Evolutionary conservation across 2,329 filamentous ascomycete genomes (phyloP), one percentile per base, ranked within the genome.

Genomic region (Nemania sp.): DNA sequence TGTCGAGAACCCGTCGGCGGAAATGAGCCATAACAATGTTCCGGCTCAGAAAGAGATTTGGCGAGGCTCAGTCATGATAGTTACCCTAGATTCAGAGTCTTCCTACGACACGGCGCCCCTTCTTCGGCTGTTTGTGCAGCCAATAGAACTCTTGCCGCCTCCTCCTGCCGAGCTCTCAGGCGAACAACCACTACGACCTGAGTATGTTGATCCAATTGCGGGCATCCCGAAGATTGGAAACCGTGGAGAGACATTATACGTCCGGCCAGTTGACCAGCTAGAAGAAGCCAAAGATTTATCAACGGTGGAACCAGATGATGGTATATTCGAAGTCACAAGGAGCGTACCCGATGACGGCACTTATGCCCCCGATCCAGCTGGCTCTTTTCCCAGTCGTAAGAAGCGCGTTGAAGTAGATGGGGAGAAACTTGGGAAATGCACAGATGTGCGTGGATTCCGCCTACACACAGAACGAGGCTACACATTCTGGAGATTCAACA

Each of bases 401-500:
- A 83, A 80, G 68, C 82, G 81, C 20, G 75, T 79, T 4, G 76
- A 79, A 17, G 75, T 85, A 40, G 92, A 97, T 69, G 93, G 94
- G 15, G 94, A 98, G 74, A 90, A 87, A 68, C 78, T 87, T 5
- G 90, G 88, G 49, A 90, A 91, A 73, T 92, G 90, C 73, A 91
- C 89, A 70, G 93, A 97, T 70, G 86, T 97, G 5, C 83, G 87
- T 61, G 95, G 91, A 1, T 87, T 91, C 69, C 87, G 92, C 20
- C 83, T 99, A 12, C 93, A 97, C 70, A 83, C 87, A 1, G 95
- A 97, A 73, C 84, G 90, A 60, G 94, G 94, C 43, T 87, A 90
- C 63, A 99, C 95, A 0, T 99, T 99, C 76, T 99, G 95, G 95
- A 86, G 92, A 43, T 99, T 98, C 82, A 97, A 92, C 72, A 83